A percentile compares a stretch with the other conserved stretches of the same genome.
Conservation (phyloP, 768 basidiomycete genomes). For the Galerina sulciceps region DNA sequence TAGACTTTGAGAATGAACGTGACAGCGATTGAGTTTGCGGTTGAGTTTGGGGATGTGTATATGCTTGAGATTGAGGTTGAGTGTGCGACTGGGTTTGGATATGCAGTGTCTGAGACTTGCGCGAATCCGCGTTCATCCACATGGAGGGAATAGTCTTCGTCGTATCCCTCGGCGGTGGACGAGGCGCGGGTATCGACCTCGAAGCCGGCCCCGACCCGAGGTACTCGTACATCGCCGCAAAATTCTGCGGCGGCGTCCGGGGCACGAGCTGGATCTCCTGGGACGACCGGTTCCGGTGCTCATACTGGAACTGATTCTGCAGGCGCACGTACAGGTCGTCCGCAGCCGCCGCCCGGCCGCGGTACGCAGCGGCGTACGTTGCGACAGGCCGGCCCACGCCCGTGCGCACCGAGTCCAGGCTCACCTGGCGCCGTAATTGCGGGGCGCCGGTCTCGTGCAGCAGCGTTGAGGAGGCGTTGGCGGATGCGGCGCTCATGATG, state of each 20-base stretch:
- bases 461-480: conserved; percentile 27
- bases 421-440: conserved; percentile 21
- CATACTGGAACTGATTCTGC: conserved; percentile 9
- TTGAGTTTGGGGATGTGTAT: background rate
- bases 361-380: conserved; percentile 17
- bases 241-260: conserved; percentile 30
- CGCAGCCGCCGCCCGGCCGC: conserved; percentile 22
- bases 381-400: conserved; percentile 16
- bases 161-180: conserved; percentile 25
- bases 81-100: background rate
- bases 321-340: conserved; percentile 31
- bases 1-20: too few relatives aligned
- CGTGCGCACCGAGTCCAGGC: conserved; percentile 27
- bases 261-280: conserved; percentile 35
- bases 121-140: conserved; percentile 51
- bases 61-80: background rate
- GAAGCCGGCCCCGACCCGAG: background rate
- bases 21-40: too few relatives aligned
- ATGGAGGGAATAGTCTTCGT: conserved; percentile 46
- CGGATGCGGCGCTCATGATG: conserved; percentile 17
- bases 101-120: conserved; percentile 30
- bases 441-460: conserved; percentile 19
- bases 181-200: conserved; percentile 1
- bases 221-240: conserved; percentile 11
- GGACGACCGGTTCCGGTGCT: background rate